These are phyloP conservation scores for Polychaeton citri DNA, from an alignment of 2,329 filamentous ascomycete genomes.

Conservation along the genomic window DNA sequence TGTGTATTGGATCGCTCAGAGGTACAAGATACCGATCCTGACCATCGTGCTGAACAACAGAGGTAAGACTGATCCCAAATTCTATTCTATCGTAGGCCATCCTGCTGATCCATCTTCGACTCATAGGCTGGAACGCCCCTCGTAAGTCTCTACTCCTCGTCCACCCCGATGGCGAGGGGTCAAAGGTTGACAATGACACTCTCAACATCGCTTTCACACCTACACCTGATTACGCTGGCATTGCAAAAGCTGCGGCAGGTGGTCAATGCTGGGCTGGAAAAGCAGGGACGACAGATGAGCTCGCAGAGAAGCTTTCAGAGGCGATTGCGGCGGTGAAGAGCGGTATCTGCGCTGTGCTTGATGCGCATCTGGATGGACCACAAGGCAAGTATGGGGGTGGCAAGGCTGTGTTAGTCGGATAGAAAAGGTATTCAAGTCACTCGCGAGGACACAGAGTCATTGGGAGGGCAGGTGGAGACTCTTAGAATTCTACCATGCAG, in stretches of 20 bases:
- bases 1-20: slow-evolving; percentile 55
- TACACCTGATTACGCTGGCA: slow-evolving; percentile 53
- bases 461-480: too few relatives aligned
- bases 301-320: slow-evolving; percentile 38
- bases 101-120: slow-evolving; percentile 1
- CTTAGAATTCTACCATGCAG: too few relatives aligned
- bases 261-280: slow-evolving; percentile 48
- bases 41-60: slow-evolving; percentile 59
- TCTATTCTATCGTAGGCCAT: not conserved
- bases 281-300: slow-evolving; percentile 42
- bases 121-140: slow-evolving; percentile 51
- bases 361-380: slow-evolving; percentile 45
- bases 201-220: slow-evolving; percentile 55
- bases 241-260: slow-evolving; percentile 52
- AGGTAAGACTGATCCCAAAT: slow-evolving; percentile 20
- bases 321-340: slow-evolving; percentile 45
- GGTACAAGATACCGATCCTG: slow-evolving; percentile 52
- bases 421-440: too few relatives aligned
- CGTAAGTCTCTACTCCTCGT: slow-evolving; percentile 48
- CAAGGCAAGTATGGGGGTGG: slow-evolving; percentile 38
- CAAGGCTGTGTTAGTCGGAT: slow-evolving; percentile 15
- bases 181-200: slow-evolving; percentile 48
- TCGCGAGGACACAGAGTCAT: too few relatives aligned
- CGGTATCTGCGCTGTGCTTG: slow-evolving; percentile 48
- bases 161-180: slow-evolving; percentile 50